Evolutionary conservation across 805 yeast species (phyloP), one percentile per base, ranked within the genome.

Genomic region (Cyberlindnera galapagoensis): DNA sequence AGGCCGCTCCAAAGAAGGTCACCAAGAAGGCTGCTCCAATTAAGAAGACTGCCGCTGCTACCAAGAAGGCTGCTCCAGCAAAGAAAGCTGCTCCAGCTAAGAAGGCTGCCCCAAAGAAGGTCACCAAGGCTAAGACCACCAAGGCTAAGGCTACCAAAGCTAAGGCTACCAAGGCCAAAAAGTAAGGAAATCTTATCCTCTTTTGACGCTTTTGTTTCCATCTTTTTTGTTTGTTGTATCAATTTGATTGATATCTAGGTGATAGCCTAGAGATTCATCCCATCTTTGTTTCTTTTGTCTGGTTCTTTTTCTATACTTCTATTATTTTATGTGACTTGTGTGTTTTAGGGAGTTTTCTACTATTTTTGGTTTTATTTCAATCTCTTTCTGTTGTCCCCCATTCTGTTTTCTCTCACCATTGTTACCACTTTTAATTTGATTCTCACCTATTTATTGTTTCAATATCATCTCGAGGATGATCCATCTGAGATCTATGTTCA

Each of bases 61-160:
- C 45, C 7, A 52, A 46, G 45, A 35, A 44, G 21, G 47, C 40
- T 12, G 36, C 46, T 22, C 38, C 50, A 18, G 46, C 52, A 22
- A 57, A 52, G 47, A 56, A 56, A 43, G 45, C 51, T 17, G 47
- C 51, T 30, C 44, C 54, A 13, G 40, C 53, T n/a, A 57, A 43
- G 49, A 51, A 52, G 44, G 45, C 54, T 31, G 50, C 56, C 12
- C 43, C 61, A 19, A 56, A 54, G 26, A 56, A 50, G 44, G 54
- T 52, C 34, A 48, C 51, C 24, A 56, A 49, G 42, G 53, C 54
- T 36, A 49, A 52, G 28, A 47, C 61, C 19, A 40, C 52, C 18
- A 34, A 47, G 33, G 34, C 30, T 33, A 33, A 36, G 30, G 31
- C 35, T 24, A 46, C 51, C n/a, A 39, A 56, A 18, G 38, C 52